These are phyloP conservation scores for Phellopilus nigrolimitatus DNA, from an alignment of 1,284 basidiomycete species.

Conservation along the genomic window DNA sequence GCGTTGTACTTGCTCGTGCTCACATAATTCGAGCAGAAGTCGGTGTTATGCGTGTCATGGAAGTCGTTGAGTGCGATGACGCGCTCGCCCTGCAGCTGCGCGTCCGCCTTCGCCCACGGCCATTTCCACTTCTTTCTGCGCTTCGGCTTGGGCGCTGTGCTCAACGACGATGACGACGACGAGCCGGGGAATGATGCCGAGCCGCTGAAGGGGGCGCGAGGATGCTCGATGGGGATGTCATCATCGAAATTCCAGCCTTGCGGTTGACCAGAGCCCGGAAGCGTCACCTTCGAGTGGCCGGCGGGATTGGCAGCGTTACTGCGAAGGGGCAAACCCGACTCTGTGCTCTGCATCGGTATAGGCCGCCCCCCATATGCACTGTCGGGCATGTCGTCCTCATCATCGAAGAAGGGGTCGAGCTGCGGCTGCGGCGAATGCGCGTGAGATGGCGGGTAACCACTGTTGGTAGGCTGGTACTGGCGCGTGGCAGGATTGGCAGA, in stretches of 20 bases:
- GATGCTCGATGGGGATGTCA: conserved; percentile 42
- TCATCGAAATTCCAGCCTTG: conserved; percentile 73
- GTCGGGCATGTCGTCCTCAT: conserved; percentile 65
- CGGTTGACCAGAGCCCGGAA: conserved; percentile 41
- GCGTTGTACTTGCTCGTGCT: conserved; percentile 96
- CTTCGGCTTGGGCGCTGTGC: conserved; percentile 27
- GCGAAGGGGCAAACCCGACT: conserved; percentile 61
- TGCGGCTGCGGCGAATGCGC: conserved; percentile 34
- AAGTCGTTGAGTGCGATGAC: conserved; percentile 72
- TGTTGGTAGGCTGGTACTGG: conserved; percentile 47
- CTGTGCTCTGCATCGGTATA: conserved; percentile 62
- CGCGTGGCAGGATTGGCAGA: conserved; percentile 64
- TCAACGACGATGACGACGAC: conserved; percentile 23
- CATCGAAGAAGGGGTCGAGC: conserved; percentile 80
- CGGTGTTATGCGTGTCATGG: conserved; percentile 49
- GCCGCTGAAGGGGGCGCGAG: conserved; percentile 43
- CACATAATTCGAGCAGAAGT: conserved; percentile 81
- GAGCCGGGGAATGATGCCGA: conserved; percentile 38
- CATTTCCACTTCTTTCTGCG: conserved; percentile 56
- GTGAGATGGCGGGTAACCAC: conserved; percentile 52
- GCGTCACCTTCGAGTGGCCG: conserved; percentile 45
- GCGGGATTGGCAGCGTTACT: conserved; percentile 55
- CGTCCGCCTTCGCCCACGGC: conserved; percentile 68
- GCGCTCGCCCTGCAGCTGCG: conserved; percentile 57
- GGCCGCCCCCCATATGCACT: conserved; percentile 57